Evolutionary conservation across 2,329 filamentous ascomycete genomes (phyloP), one percentile per base, ranked within the genome.

Genomic region (Monosporascus sp.): DNA sequence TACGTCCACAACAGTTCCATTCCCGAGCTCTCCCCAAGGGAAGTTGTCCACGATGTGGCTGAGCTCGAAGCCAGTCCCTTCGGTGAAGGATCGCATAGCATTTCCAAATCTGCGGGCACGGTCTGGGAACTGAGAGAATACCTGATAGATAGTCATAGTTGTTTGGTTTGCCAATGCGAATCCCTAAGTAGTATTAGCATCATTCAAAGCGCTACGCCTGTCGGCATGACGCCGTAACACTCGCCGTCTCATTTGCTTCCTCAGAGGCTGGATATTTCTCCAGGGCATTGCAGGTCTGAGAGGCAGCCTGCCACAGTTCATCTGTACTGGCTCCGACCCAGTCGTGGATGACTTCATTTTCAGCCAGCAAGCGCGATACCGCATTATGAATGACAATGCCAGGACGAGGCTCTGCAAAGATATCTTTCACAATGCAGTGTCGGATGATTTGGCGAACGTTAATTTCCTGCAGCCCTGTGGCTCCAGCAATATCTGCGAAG

Each of bases 231-330:
- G 26, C n/a, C 18, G 26, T 2, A 8, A 24, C 9, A 40, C 55
- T 48, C 40, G 57, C 61, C 8, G 60, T 60, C 45, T 63, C 55
- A 22, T 55, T 55, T 1, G 58, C 55, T 18, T 63, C 62, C n/a
- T 62, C 40, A 0, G 59, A 63, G 7, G 48, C 54, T 4, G 51
- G 51, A 45, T 51, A 63, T 40, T 59, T 60, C 14, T 45, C 54
- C 35, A 62, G 6, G 0, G 59, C 61, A 26, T 63, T 57, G 43
- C 57, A 61, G 1, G 58, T 57, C 38, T 59, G 57, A 6, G 58
- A 50, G 1, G 59, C 58, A 22, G 56, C 57, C 37, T 58, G 60
- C 60, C 59, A 63, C 4, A 64, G 37, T 11, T 62, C 60, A 35
- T 61, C 58, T 28, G 46, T 53, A 26, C 56, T 58, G 2, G 57